phyloP scores from a whole-genome alignment of 306 rosid species.

The Canavalia ensiformis region DNA sequence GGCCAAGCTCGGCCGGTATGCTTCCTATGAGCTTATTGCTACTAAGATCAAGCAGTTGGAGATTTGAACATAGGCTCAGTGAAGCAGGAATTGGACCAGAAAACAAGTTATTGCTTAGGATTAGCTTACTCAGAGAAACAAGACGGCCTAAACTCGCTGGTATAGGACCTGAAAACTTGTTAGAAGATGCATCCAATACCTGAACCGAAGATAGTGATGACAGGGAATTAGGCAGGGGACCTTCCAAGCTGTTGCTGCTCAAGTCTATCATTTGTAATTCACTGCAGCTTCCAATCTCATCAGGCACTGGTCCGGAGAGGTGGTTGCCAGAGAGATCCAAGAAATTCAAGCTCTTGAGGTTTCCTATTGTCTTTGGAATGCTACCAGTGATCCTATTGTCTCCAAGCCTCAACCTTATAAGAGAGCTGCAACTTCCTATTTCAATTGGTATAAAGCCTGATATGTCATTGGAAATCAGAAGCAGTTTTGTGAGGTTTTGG shows the following conservation, averaged over 20 bases:
- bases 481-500: slow-evolving; percentile 83
- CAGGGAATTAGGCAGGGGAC: slow-evolving; percentile 68
- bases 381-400: slow-evolving; percentile 75
- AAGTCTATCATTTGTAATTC: slow-evolving; percentile 88
- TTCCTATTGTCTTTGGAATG: slow-evolving; percentile 77
- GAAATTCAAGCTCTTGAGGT: slow-evolving; percentile 71
- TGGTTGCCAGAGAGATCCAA: slow-evolving; percentile 83
- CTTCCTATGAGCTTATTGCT: slow-evolving; percentile 74
- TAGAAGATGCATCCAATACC: slow-evolving; percentile 80
- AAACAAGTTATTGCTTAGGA: slow-evolving; percentile 71
- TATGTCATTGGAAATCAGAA: slow-evolving; percentile 85
- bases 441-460: slow-evolving; percentile 81
- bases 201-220: slow-evolving; percentile 78
- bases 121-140: slow-evolving; percentile 73
- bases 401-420: slow-evolving; percentile 81
- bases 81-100: slow-evolving; percentile 85
- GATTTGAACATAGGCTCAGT: slow-evolving; percentile 71
- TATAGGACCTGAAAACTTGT: slow-evolving; percentile 69
- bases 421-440: slow-evolving; percentile 85
- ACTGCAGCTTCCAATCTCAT: slow-evolving; percentile 79
- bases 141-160: slow-evolving; percentile 78
- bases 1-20: slow-evolving; percentile 75
- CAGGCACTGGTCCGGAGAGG: slow-evolving; percentile 77
- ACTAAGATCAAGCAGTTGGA: slow-evolving; percentile 93
- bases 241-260: slow-evolving; percentile 72